A percentile compares a stretch with the other conserved stretches of the same genome.
phyloP scores from a whole-genome alignment of 805 yeast species.

The Nematodospora valgi region DNA sequence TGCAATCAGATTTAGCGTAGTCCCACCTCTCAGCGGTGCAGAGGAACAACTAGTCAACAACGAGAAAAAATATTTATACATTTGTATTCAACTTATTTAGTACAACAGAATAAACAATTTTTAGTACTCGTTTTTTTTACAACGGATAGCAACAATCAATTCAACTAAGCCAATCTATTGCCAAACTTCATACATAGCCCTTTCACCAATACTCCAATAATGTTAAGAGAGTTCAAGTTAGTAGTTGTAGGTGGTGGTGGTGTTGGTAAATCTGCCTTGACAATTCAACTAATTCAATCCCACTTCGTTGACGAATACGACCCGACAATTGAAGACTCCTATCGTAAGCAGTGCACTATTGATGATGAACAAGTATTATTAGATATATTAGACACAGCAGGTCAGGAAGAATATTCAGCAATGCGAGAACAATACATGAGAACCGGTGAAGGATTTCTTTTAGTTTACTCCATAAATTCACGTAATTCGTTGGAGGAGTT shows the following conservation, averaged over 20 bases:
- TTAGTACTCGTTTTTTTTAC: no score
- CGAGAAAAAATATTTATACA: no score
- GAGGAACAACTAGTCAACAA: no score
- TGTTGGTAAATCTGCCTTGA: slow-evolving; percentile 95
- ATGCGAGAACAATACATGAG: slow-evolving; percentile 87
- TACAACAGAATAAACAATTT: no score
- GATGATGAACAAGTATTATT: slow-evolving; percentile 71
- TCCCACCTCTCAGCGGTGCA: no score
- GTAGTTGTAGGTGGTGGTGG: slow-evolving; percentile 99
- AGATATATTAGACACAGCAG: slow-evolving; percentile 96
- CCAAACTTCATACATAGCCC: background rate
- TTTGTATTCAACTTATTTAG: no score
- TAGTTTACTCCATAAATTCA: slow-evolving; percentile 87
- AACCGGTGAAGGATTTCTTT: slow-evolving; percentile 89
- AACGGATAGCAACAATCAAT: no score
- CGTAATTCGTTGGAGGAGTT: slow-evolving; percentile 83
- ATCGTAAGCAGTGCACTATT: slow-evolving; percentile 81
- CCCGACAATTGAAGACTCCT: slow-evolving; percentile 94
- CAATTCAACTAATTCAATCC: slow-evolving; percentile 90
- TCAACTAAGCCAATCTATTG: background rate
- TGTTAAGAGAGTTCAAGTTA: slow-evolving; percentile 76
- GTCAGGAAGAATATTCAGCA: slow-evolving; percentile 95
- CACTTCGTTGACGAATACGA: slow-evolving; percentile 97
- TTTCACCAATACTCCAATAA: no score
- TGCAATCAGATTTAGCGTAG: no score